Percentiles rank a stretch among this genome's conserved stretches.
These are phyloP conservation scores for Leishmania turanica DNA, from an alignment of 208 protist species.

Conservation along the genomic window DNA sequence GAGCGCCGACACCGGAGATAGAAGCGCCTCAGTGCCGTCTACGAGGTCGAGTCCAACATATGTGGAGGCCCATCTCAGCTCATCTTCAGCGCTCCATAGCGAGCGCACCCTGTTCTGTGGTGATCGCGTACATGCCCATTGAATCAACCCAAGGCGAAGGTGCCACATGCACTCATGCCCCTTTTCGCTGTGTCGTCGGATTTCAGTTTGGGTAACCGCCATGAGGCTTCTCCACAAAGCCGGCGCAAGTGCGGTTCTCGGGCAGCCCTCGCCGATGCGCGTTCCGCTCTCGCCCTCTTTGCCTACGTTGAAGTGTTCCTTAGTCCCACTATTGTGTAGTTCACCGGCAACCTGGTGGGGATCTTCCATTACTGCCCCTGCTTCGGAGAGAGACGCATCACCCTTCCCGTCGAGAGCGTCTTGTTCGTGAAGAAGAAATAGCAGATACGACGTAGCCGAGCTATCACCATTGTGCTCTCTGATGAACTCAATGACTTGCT, in stretches of 20 bases:
- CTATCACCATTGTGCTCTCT: constrained; percentile 64
- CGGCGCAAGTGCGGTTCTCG: neutral
- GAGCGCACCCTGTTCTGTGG: neutral
- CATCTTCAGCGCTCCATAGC: constrained; percentile 60
- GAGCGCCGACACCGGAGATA: constrained; percentile 7
- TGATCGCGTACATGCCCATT: constrained; percentile 33
- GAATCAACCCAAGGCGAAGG: constrained; percentile 61
- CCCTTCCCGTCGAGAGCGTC: neutral
- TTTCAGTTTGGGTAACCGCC: constrained; percentile 41
- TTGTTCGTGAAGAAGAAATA: constrained; percentile 49
- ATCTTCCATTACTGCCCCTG: neutral
- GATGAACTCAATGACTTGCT: constrained; percentile 43
- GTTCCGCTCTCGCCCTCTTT: neutral
- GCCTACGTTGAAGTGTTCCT: neutral
- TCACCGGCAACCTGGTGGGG: neutral
- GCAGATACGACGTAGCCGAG: constrained; percentile 57
- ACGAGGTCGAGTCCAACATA: constrained; percentile 27
- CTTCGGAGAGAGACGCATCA: neutral
- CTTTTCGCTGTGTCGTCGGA: constrained; percentile 66
- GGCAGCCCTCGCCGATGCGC: neutral
- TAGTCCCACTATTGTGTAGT: neutral
- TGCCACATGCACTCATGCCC: constrained; percentile 78
- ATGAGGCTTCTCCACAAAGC: constrained; percentile 32
- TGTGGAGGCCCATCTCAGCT: constrained; percentile 47
- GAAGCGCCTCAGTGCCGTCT: neutral